A percentile compares a stretch with the other conserved stretches of the same genome.
phyloP scores from a whole-genome alignment of 495 filamentous ascomycete genomes.

The Aspergillus cavernicola region DNA sequence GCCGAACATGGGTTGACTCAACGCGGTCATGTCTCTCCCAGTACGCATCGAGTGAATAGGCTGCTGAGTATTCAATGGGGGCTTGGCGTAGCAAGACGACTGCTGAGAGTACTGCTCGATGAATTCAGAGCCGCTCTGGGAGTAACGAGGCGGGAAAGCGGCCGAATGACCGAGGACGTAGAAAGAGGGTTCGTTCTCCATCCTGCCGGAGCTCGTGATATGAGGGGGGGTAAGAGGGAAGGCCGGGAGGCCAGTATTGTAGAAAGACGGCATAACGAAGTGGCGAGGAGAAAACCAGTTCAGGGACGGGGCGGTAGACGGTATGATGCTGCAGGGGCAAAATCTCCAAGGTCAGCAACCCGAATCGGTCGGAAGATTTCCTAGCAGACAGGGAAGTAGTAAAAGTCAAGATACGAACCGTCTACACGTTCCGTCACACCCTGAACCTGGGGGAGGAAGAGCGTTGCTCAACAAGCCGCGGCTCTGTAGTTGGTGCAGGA shows the following conservation, averaged over 20 bases:
- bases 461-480: conserved; percentile 42
- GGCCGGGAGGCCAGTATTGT: conserved; percentile 40
- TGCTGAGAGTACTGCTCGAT: conserved; percentile 51
- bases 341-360: conserved; percentile 13
- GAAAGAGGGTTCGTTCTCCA: conserved; percentile 40
- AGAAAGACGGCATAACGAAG: conserved; percentile 45
- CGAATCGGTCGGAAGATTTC: neutral
- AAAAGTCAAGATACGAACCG: conserved; percentile 37
- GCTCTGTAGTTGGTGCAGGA: conserved; percentile 33
- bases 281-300: conserved; percentile 28
- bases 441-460: conserved; percentile 40
- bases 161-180: conserved; percentile 38
- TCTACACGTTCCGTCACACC: conserved; percentile 43
- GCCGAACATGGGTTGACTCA: conserved; percentile 39
- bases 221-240: conserved; percentile 46
- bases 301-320: conserved; percentile 41
- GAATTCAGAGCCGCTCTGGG: conserved; percentile 47
- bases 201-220: conserved; percentile 34
- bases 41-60: conserved; percentile 29
- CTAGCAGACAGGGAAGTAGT: conserved; percentile 9
- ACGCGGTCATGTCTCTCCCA: conserved; percentile 31
- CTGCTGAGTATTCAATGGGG: conserved; percentile 37
- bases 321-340: conserved; percentile 14
- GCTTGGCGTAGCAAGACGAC: conserved; percentile 39
- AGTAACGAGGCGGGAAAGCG: conserved; percentile 42